Percentiles rank a stretch among this genome's conserved stretches.
Conservation (phyloP, 306 rosid species). For the Acacia acuminata region DNA sequence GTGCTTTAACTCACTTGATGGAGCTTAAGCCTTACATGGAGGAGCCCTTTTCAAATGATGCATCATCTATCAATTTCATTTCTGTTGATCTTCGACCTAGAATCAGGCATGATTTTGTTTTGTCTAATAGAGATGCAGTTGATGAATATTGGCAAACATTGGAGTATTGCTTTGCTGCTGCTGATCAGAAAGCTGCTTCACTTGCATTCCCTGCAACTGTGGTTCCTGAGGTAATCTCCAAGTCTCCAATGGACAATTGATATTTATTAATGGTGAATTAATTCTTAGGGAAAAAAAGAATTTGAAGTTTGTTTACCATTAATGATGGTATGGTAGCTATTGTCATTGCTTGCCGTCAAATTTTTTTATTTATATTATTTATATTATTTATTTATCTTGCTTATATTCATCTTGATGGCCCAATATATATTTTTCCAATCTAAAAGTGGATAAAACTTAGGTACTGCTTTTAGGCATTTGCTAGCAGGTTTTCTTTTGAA, state of each 20-base stretch:
- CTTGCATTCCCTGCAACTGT: slow-evolving; percentile 94
- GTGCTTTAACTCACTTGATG: slow-evolving; percentile 63
- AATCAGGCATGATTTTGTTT: slow-evolving; percentile 89
- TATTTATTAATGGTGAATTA: slow-evolving; percentile 7
- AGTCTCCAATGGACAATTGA: slow-evolving; percentile 16
- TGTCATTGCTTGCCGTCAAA: not conserved
- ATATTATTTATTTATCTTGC: not conserved
- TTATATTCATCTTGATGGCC: not conserved
- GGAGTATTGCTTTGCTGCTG: slow-evolving; percentile 86
- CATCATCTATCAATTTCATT: slow-evolving; percentile 53
- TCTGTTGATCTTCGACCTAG: slow-evolving; percentile 87
- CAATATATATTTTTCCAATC: not conserved
- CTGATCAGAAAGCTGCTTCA: slow-evolving; percentile 71
- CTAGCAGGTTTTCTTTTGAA: not conserved
- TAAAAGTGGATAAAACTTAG: not conserved
- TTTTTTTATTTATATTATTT: not conserved
- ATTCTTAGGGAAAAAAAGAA: not conserved
- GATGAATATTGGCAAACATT: slow-evolving; percentile 91
- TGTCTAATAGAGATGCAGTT: slow-evolving; percentile 76
- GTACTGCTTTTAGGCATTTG: not conserved
- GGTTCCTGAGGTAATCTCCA: slow-evolving; percentile 73
- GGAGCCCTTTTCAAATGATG: slow-evolving; percentile 80
- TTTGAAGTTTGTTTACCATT: not conserved
- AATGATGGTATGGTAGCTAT: not conserved
- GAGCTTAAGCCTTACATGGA: slow-evolving; percentile 92